Base-by-base conservation (phyloP, 768 basidiomycete species). In the Lactifluus hygrophoroides region DNA sequence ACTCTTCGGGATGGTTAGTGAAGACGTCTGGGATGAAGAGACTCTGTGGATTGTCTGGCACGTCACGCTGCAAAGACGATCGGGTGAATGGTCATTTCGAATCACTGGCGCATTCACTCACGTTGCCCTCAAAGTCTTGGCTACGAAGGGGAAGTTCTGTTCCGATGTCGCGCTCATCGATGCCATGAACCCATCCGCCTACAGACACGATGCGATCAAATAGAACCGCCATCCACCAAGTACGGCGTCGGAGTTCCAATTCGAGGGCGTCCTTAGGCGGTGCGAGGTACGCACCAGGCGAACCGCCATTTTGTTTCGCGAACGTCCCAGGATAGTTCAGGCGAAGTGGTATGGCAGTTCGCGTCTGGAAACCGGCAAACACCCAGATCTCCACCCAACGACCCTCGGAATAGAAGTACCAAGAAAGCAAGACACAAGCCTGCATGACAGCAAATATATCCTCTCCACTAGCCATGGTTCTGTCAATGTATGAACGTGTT, bases 381-480 rank as follows among this genome's bases (percentile, higher is more conserved):
- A 91, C 87, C 90, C 90, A 92, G 3, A 92, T 86, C 71, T 93
- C 90, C 9, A 92, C 90, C 90, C 90, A 81, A 54, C 89, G 79
- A 2, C 90, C 90, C 71, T 92, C 90, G 56, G 90, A 86, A 67
- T 91, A 93, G 64, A 92, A 91, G 71, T 90, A 92, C 90, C 90
- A 93, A 2, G 88, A 88, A 17, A 93, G 79, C 23, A 93, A 73
- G 61, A 86, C 85, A 66, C 90, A 90, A 6, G 90, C 90, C 68
- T 92, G 89, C 80, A 92, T 81, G 9, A 92, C 89, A 5, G 81
- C 80, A 69, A 93, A 90, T 56, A 92, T 91, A 64, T 91, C 86
- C 69, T 87, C 83, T 38, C 90, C 90, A 40, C 83, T 89, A n/a
- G 85, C 84, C 88, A 93, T 90, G 21, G 90, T 92, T 65, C 81